These are phyloP conservation scores for Talaromyces sp. DNA, from an alignment of 2,329 filamentous ascomycete genomes.

Conservation along the genomic window DNA sequence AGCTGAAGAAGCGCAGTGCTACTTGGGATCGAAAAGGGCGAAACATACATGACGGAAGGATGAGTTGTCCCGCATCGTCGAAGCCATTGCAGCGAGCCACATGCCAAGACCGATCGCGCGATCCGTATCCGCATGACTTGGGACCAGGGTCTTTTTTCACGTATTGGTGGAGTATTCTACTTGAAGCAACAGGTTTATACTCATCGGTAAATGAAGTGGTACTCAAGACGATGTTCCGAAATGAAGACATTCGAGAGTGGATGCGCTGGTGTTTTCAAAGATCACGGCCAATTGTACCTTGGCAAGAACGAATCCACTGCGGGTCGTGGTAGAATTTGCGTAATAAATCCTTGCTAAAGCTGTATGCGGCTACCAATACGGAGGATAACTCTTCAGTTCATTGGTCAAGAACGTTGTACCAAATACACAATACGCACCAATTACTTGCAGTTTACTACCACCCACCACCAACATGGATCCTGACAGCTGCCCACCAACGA, in stretches of 20 bases:
- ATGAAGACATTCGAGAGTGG: neutral
- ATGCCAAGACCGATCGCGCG: neutral
- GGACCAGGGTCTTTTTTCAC: neutral
- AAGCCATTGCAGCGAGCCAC: neutral
- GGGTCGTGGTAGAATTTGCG: neutral
- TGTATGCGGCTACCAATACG: neutral
- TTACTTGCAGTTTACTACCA: neutral
- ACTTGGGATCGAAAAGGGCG: conserved; percentile 1
- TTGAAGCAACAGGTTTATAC: neutral
- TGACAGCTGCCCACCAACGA: neutral
- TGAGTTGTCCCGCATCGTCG: conserved; percentile 17
- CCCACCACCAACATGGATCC: neutral
- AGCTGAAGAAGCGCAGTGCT: conserved; percentile 14
- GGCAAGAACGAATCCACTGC: neutral
- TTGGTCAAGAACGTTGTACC: neutral
- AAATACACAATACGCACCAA: neutral
- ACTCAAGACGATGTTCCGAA: neutral
- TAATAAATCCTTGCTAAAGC: neutral
- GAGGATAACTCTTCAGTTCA: neutral
- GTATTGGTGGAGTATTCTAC: neutral
- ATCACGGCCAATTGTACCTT: neutral
- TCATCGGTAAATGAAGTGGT: neutral
- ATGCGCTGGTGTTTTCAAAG: neutral
- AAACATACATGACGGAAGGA: conserved; percentile 5
- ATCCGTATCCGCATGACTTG: neutral